These are phyloP conservation scores for Diaporthe caulivora DNA, from an alignment of 2,329 filamentous ascomycete species.

Conservation along the genomic window DNA sequence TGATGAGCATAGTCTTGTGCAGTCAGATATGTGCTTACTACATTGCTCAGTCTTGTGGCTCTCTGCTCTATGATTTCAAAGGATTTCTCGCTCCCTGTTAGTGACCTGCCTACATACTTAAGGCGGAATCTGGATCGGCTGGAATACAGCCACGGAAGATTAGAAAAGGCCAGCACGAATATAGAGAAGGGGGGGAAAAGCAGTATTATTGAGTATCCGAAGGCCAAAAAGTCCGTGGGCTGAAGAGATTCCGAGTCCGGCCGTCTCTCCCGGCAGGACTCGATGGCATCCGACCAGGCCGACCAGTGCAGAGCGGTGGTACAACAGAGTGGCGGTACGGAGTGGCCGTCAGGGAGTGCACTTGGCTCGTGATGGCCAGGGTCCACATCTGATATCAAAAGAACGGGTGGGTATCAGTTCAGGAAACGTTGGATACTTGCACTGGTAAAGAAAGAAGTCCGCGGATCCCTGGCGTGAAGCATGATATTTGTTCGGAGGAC, in stretches of 20 bases:
- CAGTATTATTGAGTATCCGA: background rate
- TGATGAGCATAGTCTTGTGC: background rate
- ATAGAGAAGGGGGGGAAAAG: background rate
- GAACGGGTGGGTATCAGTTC: background rate
- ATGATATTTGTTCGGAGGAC: background rate
- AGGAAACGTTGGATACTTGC: background rate
- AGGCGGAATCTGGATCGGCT: background rate
- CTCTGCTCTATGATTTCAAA: background rate
- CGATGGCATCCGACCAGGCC: background rate
- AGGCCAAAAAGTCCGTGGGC: background rate
- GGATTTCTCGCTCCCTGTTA: background rate
- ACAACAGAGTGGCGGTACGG: constrained; percentile 23
- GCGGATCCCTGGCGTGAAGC: too few relatives aligned
- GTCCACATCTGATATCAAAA: constrained; percentile 1
- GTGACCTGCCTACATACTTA: background rate
- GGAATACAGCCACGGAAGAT: background rate
- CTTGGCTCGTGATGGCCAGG: constrained; percentile 18
- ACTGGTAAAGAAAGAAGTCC: background rate
- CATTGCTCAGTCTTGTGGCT: background rate
- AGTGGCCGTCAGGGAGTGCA: constrained; percentile 22
- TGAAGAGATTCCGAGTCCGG: background rate
- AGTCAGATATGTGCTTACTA: background rate
- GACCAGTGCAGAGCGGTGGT: background rate
- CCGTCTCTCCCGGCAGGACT: background rate
- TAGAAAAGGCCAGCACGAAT: background rate